Conservation (phyloP, 805 yeast genomes). For the Komagataella mondaviorum region DNA sequence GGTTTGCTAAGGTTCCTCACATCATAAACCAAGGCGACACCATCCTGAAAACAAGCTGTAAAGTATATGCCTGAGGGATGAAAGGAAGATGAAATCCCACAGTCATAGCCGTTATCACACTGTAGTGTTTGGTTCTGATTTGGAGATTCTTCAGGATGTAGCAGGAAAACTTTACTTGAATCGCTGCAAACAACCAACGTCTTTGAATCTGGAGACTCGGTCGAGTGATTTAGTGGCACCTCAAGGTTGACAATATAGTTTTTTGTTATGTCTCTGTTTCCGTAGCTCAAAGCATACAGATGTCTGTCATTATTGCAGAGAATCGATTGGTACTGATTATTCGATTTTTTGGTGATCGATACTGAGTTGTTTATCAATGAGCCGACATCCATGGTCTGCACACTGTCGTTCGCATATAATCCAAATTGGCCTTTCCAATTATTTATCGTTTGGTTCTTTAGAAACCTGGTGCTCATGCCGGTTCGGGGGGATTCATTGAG, state of each 20-base stretch:
- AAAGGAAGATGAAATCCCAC: slow-evolving; percentile 76
- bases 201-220: slow-evolving; percentile 48
- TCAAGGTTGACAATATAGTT: slow-evolving; percentile 34
- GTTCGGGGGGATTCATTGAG: neutral
- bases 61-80: slow-evolving; percentile 64
- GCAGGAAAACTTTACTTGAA: slow-evolving; percentile 45
- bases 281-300: slow-evolving; percentile 51
- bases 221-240: slow-evolving; percentile 65
- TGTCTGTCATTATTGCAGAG: slow-evolving; percentile 78
- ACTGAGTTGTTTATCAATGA: slow-evolving; percentile 79
- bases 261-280: slow-evolving; percentile 27
- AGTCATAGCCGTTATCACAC: slow-evolving; percentile 44
- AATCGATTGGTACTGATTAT: slow-evolving; percentile 36
- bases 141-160: slow-evolving; percentile 24
- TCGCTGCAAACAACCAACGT: slow-evolving; percentile 67
- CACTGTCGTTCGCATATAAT: slow-evolving; percentile 35
- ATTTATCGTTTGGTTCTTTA: slow-evolving; percentile 11
- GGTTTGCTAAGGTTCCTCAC: slow-evolving; percentile 46
- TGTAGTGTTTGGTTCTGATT: slow-evolving; percentile 3
- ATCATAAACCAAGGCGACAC: slow-evolving; percentile 67
- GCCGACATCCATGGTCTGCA: slow-evolving; percentile 51
- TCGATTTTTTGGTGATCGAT: slow-evolving; percentile 29
- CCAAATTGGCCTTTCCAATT: slow-evolving; percentile 54
- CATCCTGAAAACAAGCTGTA: slow-evolving; percentile 79
- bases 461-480: slow-evolving; percentile 23